phyloP scores from a whole-genome alignment of 1,284 basidiomycete genomes.

The Golubevia sp. region DNA sequence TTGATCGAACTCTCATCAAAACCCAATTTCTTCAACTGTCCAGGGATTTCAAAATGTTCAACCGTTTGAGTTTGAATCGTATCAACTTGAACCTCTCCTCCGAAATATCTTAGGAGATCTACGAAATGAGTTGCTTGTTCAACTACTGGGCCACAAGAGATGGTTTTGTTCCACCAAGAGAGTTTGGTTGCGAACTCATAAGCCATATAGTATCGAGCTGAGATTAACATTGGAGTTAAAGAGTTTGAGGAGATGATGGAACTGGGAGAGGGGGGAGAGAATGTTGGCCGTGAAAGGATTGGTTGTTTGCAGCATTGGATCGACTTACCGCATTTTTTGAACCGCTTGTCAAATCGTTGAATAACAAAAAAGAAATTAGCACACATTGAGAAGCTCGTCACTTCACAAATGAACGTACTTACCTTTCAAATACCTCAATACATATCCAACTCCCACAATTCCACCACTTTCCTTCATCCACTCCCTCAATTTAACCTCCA shows the following conservation, averaged over 20 bases:
- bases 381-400: too few species aligned
- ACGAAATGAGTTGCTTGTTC: constrained; percentile 58
- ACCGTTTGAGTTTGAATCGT: constrained; percentile 18
- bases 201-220: constrained; percentile 46
- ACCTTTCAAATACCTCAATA: constrained; percentile 26
- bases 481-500: constrained; percentile 12
- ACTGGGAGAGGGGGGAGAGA: background rate
- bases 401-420: background rate
- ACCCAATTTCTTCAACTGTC: constrained; percentile 16
- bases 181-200: constrained; percentile 32
- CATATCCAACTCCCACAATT: constrained; percentile 36
- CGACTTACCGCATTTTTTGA: background rate
- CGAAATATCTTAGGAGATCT: constrained; percentile 31
- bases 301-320: background rate
- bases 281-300: constrained; percentile 13
- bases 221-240: constrained; percentile 20
- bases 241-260: constrained; percentile 11
- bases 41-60: constrained; percentile 15
- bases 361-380: background rate
- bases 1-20: constrained; percentile 22
- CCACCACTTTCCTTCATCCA: constrained; percentile 7
- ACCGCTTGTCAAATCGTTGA: background rate
- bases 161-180: constrained; percentile 31
- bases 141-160: constrained; percentile 47
- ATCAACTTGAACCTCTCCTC: constrained; percentile 15